Evolutionary conservation across 2,329 filamentous ascomycete genomes (phyloP).

Genomic region (Phyllosticta ampelicida): DNA sequence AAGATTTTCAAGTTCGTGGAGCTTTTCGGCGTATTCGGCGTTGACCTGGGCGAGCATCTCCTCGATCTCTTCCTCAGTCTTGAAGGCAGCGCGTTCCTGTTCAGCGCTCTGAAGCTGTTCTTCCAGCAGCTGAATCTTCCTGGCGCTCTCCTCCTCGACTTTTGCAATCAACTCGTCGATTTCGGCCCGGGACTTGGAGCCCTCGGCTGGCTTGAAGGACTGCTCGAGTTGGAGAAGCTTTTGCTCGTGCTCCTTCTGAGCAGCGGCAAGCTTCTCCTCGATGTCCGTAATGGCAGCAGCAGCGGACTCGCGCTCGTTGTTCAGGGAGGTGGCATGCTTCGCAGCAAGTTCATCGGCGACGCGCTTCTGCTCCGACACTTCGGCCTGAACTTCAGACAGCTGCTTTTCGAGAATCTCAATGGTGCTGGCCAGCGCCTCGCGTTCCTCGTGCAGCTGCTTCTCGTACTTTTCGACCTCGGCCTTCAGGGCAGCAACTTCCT

Average conservation of each 20-base stretch:
- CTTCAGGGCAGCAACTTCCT: conserved; percentile 2
- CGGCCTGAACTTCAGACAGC: conserved; percentile 1
- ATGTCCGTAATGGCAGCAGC: conserved; percentile 5
- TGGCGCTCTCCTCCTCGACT: neutral
- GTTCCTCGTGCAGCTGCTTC: conserved; percentile 9
- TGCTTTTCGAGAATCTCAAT: conserved; percentile 7
- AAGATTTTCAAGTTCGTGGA: neutral
- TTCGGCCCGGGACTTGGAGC: conserved; percentile 4
- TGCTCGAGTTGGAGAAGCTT: conserved; percentile 3
- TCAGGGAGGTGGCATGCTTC: conserved; percentile 1
- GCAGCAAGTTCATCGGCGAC: neutral
- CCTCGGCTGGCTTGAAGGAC: neutral
- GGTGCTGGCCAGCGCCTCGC: neutral
- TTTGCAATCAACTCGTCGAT: conserved; percentile 2
- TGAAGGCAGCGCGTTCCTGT: neutral
- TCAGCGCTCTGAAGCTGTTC: neutral
- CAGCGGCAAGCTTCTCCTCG: conserved; percentile 6
- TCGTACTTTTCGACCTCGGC: conserved; percentile 6
- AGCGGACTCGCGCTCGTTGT: neutral
- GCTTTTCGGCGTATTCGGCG: neutral
- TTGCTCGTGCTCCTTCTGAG: conserved; percentile 6
- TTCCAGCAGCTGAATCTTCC: conserved; percentile 1
- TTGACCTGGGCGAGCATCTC: conserved; percentile 4
- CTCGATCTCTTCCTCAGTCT: neutral
- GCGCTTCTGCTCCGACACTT: conserved; percentile 1